Percentiles rank a stretch among this genome's conserved stretches.
phyloP scores from a whole-genome alignment of 495 filamentous ascomycete genomes.

The Trichoderma virens region DNA sequence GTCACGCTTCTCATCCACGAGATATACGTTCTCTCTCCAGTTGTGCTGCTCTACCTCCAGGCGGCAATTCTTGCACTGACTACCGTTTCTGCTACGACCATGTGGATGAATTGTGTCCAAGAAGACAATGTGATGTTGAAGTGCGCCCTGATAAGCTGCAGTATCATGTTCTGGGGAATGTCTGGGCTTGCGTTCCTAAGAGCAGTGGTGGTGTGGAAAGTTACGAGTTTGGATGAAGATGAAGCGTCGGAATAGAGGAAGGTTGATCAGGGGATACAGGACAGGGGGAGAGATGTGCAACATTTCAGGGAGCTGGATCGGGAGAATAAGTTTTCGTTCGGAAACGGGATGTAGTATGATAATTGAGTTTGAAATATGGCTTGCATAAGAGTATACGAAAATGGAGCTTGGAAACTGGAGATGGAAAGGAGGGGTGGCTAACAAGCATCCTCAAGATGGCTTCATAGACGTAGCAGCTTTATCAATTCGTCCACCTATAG shows the following conservation, averaged over 20 bases:
- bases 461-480: too few relatives aligned
- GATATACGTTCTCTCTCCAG: not conserved
- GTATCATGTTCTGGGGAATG: not conserved
- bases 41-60: not conserved
- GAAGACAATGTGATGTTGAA: not conserved
- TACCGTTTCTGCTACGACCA: not conserved
- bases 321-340: too few relatives aligned
- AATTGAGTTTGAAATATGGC: too few relatives aligned
- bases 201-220: not conserved
- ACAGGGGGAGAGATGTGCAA: too few relatives aligned
- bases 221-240: not conserved
- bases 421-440: too few relatives aligned
- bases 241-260: not conserved
- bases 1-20: not conserved
- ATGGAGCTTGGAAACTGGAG: too few relatives aligned
- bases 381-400: too few relatives aligned
- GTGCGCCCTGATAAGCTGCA: not conserved
- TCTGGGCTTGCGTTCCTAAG: not conserved
- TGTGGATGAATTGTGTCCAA: not conserved
- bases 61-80: not conserved
- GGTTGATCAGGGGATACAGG: too few relatives aligned
- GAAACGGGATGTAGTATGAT: too few relatives aligned
- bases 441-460: too few relatives aligned
- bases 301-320: too few relatives aligned
- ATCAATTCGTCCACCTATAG: too few relatives aligned